Conservation (phyloP, 225 moss, liverwort and hornwort genomes). For the Thuidium tamariscinum region DNA sequence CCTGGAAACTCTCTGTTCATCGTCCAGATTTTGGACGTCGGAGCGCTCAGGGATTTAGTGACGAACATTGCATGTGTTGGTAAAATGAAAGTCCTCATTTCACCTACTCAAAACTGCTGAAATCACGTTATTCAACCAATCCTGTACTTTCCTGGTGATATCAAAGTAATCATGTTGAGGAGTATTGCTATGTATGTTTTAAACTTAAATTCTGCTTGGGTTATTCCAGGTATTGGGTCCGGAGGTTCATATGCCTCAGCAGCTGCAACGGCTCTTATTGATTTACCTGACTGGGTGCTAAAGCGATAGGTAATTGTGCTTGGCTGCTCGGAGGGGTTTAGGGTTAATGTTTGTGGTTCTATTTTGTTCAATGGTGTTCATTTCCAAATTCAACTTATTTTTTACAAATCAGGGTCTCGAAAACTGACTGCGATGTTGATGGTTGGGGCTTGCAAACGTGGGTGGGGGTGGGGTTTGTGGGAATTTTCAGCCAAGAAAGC, state of each 20-base stretch:
- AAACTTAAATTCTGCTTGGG: not conserved
- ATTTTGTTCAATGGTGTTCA: not conserved
- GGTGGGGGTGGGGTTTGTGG: not conserved
- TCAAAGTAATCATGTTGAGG: not conserved
- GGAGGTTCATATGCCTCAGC: constrained; percentile 91
- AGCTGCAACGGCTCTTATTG: constrained; percentile 80
- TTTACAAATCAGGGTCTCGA: not conserved
- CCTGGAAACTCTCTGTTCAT: not conserved
- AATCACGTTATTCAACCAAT: not conserved
- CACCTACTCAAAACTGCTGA: not conserved
- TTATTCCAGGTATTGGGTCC: constrained; percentile 67
- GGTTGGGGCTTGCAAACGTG: not conserved
- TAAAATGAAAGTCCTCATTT: not conserved
- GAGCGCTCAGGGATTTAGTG: no score
- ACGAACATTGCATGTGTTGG: not conserved
- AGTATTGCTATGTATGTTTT: not conserved
- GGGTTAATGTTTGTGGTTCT: not conserved
- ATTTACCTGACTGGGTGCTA: constrained; percentile 70
- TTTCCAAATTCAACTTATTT: not conserved
- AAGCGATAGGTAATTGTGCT: constrained; percentile 53
- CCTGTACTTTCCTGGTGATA: not conserved
- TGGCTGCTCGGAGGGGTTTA: not conserved
- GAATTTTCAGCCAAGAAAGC: constrained; percentile 57
- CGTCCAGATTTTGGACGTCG: no score
- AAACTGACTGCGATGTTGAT: not conserved